Conservation (phyloP, 2,329 filamentous ascomycete species). For the Raffaelea arxii region DNA sequence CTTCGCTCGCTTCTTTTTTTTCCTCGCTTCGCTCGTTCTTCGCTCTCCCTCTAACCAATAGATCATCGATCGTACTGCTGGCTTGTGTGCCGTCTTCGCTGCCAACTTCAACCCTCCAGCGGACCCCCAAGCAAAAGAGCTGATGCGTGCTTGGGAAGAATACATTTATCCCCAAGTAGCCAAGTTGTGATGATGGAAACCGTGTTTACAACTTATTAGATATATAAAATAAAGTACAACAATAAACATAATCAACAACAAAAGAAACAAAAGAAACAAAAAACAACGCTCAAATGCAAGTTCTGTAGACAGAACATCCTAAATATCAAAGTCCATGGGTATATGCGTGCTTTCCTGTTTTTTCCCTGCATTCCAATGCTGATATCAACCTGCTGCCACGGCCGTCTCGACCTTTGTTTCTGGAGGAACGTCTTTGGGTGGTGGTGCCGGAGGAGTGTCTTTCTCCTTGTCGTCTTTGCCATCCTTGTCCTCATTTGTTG, state of each 20-base stretch:
- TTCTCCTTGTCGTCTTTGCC: conserved; percentile 2
- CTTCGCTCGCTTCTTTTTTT: neutral
- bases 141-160: conserved; percentile 26
- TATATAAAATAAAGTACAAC: neutral
- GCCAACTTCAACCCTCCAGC: conserved; percentile 32
- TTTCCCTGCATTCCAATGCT: no score
- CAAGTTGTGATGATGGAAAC: conserved; percentile 6
- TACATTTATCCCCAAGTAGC: conserved; percentile 25
- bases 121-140: conserved; percentile 23
- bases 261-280: neutral
- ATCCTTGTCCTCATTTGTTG: conserved; percentile 17
- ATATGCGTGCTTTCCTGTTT: no score
- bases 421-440: no score
- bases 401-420: no score
- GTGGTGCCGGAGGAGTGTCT: no score
- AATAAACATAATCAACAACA: neutral
- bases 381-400: no score
- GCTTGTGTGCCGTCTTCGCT: conserved; percentile 29
- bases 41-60: conserved; percentile 4
- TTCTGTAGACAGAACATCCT: no score
- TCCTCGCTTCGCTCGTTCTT: no score
- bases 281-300: no score
- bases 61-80: conserved; percentile 25
- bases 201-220: neutral
- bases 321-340: no score